A percentile compares a stretch with the other conserved stretches of the same genome.
These are phyloP conservation scores for Psidium friedrichsthalianum DNA, from an alignment of 345 rosid species.

Conservation along the genomic window DNA sequence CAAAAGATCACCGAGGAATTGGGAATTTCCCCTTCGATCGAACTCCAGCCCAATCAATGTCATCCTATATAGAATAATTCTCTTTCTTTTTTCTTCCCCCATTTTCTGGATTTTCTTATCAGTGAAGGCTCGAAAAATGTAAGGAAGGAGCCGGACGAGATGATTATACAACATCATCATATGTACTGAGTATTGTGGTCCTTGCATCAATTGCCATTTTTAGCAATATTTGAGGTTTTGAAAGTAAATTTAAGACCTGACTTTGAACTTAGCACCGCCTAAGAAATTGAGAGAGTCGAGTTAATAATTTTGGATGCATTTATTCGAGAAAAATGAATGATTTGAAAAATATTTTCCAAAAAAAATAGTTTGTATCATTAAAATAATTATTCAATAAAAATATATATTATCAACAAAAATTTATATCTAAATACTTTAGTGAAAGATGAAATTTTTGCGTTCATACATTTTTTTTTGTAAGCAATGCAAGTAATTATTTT, in stretches of 20 bases:
- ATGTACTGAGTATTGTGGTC: background rate
- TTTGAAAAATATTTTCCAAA: background rate
- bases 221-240: too few relatives aligned
- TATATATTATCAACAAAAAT: too few relatives aligned
- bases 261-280: background rate
- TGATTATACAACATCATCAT: background rate
- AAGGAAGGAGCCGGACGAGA: too few relatives aligned
- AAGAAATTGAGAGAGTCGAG: background rate
- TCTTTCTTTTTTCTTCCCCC: background rate
- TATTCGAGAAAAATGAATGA: background rate
- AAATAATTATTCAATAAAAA: too few relatives aligned
- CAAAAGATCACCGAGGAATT: too few relatives aligned
- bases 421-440: background rate
- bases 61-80: background rate
- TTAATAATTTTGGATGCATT: background rate
- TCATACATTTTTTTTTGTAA: background rate
- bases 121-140: too few relatives aligned
- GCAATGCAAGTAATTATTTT: too few relatives aligned
- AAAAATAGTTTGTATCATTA: background rate
- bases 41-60: fast-evolving
- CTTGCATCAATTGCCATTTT: background rate
- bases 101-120: background rate
- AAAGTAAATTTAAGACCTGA: background rate
- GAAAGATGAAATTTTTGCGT: fast-evolving
- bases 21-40: background rate